Evolutionary conservation across 2,329 filamentous ascomycete genomes (phyloP), one percentile per base, ranked within the genome.

Genomic region (Fusarium albidum): DNA sequence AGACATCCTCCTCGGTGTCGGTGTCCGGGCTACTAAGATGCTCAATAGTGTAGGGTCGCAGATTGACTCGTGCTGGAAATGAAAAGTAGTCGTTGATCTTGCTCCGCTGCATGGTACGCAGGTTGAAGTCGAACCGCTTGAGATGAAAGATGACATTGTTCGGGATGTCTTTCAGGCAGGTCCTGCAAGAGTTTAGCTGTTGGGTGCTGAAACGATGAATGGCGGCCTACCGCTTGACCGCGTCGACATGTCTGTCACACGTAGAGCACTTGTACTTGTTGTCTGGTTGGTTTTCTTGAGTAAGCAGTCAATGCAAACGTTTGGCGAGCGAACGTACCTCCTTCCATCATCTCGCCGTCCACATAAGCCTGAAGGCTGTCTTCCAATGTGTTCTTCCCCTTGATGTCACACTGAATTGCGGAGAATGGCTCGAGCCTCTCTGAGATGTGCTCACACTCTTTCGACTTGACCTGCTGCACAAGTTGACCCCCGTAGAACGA

Each of bases 191-290:
- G n/a, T 35, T 50, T 40, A 54, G 48, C 38, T 31, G 9, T 10
- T 21, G 35, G n/a, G n/a, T 14, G 6, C 7, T 15, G 6, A 31
- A 12, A 3, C 6, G 3, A 32, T n/a, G 9, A 37, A 5, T 31
- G 8, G 15, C 14, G n/a, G 65, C 70, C 65, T 73, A 88, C 85
- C 89, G 85, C 73, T 96, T 97, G 61, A 98, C 91, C 15, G 95
- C 95, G 73, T 97, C 90, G 13, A 99, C 95, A 65, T 95, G 90
- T 10, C 85, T 85, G 57, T 92, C 90, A 70, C 95, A 99, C 5
- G 86, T 89, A 26, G 92, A 93, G 75, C 95, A 99, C 61, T 96
- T 96, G 79, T 98, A 99, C 75, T 96, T 97, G 78, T 99, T 98
- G 67, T 96, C 92, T 88, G 62, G 12, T 39, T 10, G n/a, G n/a